Evolutionary conservation across 2,329 filamentous ascomycete genomes (phyloP).

Genomic region (Fonsecaea pedrosoi): DNA sequence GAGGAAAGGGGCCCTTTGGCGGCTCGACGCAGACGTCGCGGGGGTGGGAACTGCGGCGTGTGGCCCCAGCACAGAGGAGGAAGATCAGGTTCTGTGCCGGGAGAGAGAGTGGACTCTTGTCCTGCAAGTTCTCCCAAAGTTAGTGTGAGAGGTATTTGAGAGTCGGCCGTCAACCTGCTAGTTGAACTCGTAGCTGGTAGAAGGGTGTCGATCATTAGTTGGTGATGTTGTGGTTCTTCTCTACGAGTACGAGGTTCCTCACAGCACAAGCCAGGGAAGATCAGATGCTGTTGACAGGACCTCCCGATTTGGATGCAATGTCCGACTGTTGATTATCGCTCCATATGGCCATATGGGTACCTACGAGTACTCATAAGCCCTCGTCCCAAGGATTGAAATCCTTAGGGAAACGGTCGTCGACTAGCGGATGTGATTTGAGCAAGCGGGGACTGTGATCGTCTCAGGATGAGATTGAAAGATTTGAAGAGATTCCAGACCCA

Average conservation of each 20-base stretch:
- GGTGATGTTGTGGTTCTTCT: not conserved
- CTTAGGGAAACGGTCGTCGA: not conserved
- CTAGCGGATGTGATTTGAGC: not conserved
- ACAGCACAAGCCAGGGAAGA: not conserved
- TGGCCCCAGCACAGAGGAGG: slow-evolving; percentile 34
- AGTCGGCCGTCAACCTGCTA: not conserved
- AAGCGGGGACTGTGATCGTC: not conserved
- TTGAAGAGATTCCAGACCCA: not conserved
- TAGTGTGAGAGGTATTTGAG: not conserved
- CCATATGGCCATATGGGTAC: not conserved
- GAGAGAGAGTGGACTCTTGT: slow-evolving; percentile 21
- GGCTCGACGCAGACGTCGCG: slow-evolving; percentile 45
- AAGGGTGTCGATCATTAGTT: not conserved
- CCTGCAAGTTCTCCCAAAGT: slow-evolving; percentile 11
- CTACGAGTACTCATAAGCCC: not conserved
- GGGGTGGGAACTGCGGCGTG: slow-evolving; percentile 43
- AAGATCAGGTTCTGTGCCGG: slow-evolving; percentile 30
- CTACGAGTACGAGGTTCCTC: not conserved
- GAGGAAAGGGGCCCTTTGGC: slow-evolving; percentile 35
- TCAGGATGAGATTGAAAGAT: not conserved
- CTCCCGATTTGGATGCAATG: not conserved
- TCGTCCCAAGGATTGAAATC: not conserved
- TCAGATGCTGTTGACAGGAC: not conserved
- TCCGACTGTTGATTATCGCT: not conserved
- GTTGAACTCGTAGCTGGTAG: not conserved